Evolutionary conservation across 306 rosid species (phyloP).

Genomic region (Abrus precatorius): DNA sequence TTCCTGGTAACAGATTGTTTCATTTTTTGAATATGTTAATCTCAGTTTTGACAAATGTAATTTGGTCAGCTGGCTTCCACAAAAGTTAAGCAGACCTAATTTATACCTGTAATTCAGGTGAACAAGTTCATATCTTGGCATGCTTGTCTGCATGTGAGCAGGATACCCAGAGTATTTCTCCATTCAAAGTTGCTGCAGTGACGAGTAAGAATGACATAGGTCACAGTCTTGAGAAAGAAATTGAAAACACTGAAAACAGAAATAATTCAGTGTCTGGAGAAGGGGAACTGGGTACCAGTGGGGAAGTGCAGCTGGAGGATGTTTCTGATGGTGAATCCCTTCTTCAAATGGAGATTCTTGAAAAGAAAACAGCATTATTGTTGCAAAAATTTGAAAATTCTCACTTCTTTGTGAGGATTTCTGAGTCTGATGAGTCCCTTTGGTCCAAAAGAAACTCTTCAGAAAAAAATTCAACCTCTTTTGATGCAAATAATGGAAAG

Average conservation of each 20-base stretch:
- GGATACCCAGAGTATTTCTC: slow-evolving; percentile 79
- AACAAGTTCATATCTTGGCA: slow-evolving; percentile 90
- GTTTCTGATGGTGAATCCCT: slow-evolving; percentile 68
- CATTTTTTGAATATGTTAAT: slow-evolving; percentile 42
- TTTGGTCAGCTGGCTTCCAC: slow-evolving; percentile 52
- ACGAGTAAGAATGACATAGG: slow-evolving; percentile 71
- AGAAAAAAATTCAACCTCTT: slow-evolving; percentile 45
- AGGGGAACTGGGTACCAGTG: slow-evolving; percentile 57
- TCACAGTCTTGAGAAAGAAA: slow-evolving; percentile 65
- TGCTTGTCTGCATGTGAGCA: slow-evolving; percentile 92
- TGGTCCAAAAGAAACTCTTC: slow-evolving; percentile 75
- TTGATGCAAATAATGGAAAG: slow-evolving; percentile 53
- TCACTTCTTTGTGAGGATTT: slow-evolving; percentile 91
- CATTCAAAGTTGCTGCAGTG: slow-evolving; percentile 80
- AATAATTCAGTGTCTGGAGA: slow-evolving; percentile 50
- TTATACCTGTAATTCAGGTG: slow-evolving; percentile 75
- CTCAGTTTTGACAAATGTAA: slow-evolving; percentile 43
- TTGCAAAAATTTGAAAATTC: slow-evolving; percentile 86
- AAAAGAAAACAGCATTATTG: slow-evolving; percentile 67
- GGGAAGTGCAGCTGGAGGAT: slow-evolving; percentile 59
- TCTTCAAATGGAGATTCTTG: slow-evolving; percentile 75
- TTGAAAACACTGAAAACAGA: slow-evolving; percentile 58
- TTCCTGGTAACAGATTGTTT: slow-evolving; percentile 77
- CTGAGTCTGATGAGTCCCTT: slow-evolving; percentile 77
- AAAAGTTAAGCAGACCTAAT: slow-evolving; percentile 60